Conservation (phyloP, 2,329 filamentous ascomycete genomes). For the Colletotrichum higginsianum region DNA sequence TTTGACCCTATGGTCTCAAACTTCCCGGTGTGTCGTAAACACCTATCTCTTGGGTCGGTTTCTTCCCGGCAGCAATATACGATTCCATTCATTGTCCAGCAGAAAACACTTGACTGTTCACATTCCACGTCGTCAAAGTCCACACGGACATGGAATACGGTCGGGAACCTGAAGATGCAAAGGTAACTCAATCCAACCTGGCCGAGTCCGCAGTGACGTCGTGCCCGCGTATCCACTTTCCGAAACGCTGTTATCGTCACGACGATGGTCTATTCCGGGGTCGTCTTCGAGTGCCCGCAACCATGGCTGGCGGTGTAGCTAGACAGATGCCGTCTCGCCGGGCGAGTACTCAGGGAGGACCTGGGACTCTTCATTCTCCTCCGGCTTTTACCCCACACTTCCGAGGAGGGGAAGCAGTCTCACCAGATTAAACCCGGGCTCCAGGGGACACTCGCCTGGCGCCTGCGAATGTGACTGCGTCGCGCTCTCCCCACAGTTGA, state of each 20-base stretch:
- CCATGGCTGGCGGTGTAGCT: neutral
- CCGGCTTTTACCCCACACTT: slow-evolving; percentile 36
- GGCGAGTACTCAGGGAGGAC: slow-evolving; percentile 7
- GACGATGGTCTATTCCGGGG: neutral
- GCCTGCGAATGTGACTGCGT: slow-evolving; percentile 6
- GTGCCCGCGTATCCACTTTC: neutral
- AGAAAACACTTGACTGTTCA: neutral
- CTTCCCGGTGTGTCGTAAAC: neutral
- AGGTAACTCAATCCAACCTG: no score
- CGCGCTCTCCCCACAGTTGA: slow-evolving; percentile 30
- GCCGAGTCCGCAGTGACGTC: neutral
- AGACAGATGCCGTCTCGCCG: neutral
- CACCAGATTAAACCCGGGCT: slow-evolving; percentile 12
- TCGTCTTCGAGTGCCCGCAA: neutral
- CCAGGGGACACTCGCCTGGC: slow-evolving; percentile 29
- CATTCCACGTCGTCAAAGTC: neutral
- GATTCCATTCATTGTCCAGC: neutral
- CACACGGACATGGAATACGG: neutral
- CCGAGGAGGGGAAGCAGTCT: neutral
- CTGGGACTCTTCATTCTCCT: slow-evolving; percentile 25
- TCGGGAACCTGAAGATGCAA: neutral
- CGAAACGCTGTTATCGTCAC: no score
- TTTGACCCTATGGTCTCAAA: neutral
- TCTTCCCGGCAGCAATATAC: no score
- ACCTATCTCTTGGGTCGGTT: no score